Evolutionary conservation across 1,139 yeast species (phyloP), one percentile per base, ranked within the genome.

Genomic region (Hemisphaericaspora xylanilytica): DNA sequence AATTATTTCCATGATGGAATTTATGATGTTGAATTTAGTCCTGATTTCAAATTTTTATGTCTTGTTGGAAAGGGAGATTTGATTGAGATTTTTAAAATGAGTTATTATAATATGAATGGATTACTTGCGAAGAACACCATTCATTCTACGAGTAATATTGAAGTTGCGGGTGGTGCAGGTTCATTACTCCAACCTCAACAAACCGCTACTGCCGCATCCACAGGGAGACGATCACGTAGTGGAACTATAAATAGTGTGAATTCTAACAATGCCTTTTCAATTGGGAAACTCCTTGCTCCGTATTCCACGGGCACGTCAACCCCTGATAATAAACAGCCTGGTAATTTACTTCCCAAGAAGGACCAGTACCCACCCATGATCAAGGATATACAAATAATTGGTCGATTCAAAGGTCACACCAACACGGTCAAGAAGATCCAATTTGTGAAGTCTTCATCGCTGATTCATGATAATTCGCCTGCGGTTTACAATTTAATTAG

Each of bases 1-100:
- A 75, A 85, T 35, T 83, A 81, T 52, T 86, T 81, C 49, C 63
- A 61, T 53, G 87, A 83, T 29, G 89, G 90, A 0, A 62, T 84
- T 12, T 59, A 76, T 27, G 73, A 78, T 45, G 58, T 78, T 12
- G 67, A 72, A 32, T 78, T 85, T 55, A 79, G 89, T 0, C 78
- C 78, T 0, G 95, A 85, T 52, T 81, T 78, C 31, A 73, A 73
- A 48, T 85, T 79, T 51, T 59, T 86, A 24, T 70, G 75, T 25
- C 59, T 74, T 9, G 80, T 75, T 11, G 83, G 83, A 0, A 74
- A 71, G 41, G 84, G 81, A 20, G 85, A 79, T 49, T 71, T 66
- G 63, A 81, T 65, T 58, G 86, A 67, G 58, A 59, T 78, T 10
- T 78, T 72, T 51, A 75, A 74, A 47, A 57, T 78, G 58, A 61